Conservation (phyloP, 2,329 filamentous ascomycete genomes). For the Moelleriella libera region DNA sequence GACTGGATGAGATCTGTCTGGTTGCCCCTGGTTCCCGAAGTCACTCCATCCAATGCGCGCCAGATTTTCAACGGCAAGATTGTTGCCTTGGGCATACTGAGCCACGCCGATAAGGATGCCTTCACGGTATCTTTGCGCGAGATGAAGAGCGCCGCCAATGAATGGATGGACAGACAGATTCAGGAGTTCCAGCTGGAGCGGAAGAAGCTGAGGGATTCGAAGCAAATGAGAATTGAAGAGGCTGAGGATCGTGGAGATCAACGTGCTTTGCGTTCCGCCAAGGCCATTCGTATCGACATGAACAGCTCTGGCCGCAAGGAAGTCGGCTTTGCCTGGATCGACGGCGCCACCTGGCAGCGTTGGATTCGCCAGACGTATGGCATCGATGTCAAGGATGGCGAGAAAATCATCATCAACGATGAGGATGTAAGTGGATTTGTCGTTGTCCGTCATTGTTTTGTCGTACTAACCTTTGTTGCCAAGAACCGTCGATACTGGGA, state of each 20-base stretch:
- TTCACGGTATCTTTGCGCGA: slow-evolving; percentile 71
- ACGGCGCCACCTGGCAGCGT: slow-evolving; percentile 92
- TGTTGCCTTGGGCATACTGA: slow-evolving; percentile 85
- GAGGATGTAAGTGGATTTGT: slow-evolving; percentile 60
- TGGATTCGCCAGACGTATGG: slow-evolving; percentile 95
- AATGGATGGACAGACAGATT: slow-evolving; percentile 97
- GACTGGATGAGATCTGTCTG: slow-evolving; percentile 94
- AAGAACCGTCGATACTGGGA: slow-evolving; percentile 95
- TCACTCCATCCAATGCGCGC: slow-evolving; percentile 78
- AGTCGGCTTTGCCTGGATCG: slow-evolving; percentile 92
- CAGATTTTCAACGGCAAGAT: slow-evolving; percentile 93
- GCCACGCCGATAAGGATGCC: slow-evolving; percentile 63
- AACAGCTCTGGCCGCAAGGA: slow-evolving; percentile 76
- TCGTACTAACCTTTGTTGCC: background rate
- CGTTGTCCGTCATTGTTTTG: background rate
- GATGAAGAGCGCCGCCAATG: slow-evolving; percentile 86
- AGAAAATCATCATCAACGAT: slow-evolving; percentile 91
- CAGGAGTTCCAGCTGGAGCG: slow-evolving; percentile 84
- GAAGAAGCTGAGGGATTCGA: slow-evolving; percentile 84
- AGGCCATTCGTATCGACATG: slow-evolving; percentile 85
- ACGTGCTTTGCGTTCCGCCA: slow-evolving; percentile 71
- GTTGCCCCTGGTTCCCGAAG: slow-evolving; percentile 88
- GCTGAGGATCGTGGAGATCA: slow-evolving; percentile 88
- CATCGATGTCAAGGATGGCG: slow-evolving; percentile 74
- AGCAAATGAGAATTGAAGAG: slow-evolving; percentile 91